Evolutionary conservation across 768 basidiomycete genomes (phyloP), one percentile per base, ranked within the genome.

Genomic region (Macrolepiota albuminosa): DNA sequence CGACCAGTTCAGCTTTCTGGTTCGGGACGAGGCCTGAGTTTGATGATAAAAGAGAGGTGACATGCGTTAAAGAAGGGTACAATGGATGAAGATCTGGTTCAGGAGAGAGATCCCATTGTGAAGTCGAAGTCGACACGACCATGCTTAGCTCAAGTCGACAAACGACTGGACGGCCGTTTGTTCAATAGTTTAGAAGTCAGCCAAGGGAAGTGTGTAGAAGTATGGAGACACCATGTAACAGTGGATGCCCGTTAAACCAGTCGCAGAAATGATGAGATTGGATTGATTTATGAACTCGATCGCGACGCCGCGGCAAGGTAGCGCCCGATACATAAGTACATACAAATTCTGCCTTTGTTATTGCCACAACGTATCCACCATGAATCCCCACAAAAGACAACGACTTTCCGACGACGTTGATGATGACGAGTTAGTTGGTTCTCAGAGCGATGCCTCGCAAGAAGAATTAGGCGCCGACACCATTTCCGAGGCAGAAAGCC

Each of bases 51-150:
- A 88, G 82, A 56, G 79, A 78, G 29, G 82, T 73, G 66, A 93
- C 80, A 68, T 85, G 80, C 31, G 79, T 66, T 24, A 83, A 79
- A 39, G 85, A 86, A 31, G 92, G 92, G 68, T 92, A 82, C 46
- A 93, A 72, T 48, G 92, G 92, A 68, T 87, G 83, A 54, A 94
- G 76, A 72, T 94, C 92, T 62, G 90, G 91, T 70, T 87, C 88
- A 58, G 85, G 88, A 31, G 81, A 78, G 33, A 91, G 72, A 72
- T 91, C 84, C 64, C 85, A 69, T 60, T 70, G 62, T 37, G 61
- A 66, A 55, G 76, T 29, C 53, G 66, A 50, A 70, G 63, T 56
- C 39, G 63, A 61, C 18, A 34, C 39, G 33, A 33, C 42, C 49
- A 56, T 60, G 34, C 7, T 26, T 36, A 31, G 13, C 47, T 26